Conservation (phyloP, 768 basidiomycete genomes). For the Termitomyces sp. region DNA sequence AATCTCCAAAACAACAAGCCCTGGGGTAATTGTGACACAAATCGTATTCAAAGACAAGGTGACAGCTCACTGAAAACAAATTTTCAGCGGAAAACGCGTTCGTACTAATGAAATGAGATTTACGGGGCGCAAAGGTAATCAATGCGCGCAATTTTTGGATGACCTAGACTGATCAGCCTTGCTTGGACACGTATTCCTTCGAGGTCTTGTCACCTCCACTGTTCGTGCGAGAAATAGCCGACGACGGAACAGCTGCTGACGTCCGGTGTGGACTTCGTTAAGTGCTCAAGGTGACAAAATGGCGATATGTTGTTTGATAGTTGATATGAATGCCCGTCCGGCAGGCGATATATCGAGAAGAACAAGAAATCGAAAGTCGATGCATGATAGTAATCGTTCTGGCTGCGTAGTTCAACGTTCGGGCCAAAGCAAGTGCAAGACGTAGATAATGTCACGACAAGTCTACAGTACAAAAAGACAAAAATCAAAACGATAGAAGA, state of each 20-base stretch:
- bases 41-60: not conserved
- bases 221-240: constrained; percentile 4
- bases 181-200: constrained; percentile 72
- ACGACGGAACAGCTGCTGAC: not conserved
- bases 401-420: constrained; percentile 69
- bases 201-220: constrained; percentile 46
- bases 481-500: not conserved
- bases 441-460: constrained; percentile 60
- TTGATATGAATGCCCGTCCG: not conserved
- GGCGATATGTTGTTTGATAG: not conserved
- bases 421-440: constrained; percentile 36
- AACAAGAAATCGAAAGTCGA: not conserved
- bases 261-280: too few relatives aligned
- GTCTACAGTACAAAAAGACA: not conserved
- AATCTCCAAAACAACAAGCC: constrained; percentile 94
- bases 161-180: constrained; percentile 67
- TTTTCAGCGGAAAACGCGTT: constrained; percentile 72
- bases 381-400: constrained; percentile 28
- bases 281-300: too few relatives aligned
- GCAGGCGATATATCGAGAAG: not conserved
- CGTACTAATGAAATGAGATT: constrained; percentile 77
- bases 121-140: constrained; percentile 82
- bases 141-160: constrained; percentile 77
- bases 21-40: constrained; percentile 26
- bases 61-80: constrained; percentile 67